These are phyloP conservation scores for Luffa acutangula DNA, from an alignment of 306 rosid genomes.

Conservation along the genomic window DNA sequence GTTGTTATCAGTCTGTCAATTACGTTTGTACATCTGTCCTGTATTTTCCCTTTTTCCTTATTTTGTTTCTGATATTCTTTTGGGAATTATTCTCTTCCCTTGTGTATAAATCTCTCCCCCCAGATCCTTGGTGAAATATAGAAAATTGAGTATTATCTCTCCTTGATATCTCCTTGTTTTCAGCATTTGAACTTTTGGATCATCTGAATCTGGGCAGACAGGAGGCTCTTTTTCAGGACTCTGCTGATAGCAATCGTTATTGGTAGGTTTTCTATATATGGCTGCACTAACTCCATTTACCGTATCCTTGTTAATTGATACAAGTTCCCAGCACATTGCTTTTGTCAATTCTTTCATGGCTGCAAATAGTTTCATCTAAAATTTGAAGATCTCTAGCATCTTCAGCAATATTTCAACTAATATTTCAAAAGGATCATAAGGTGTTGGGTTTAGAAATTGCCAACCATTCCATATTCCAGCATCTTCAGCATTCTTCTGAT, in stretches of 20 bases:
- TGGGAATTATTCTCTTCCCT: no score
- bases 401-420: no score
- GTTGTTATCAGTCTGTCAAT: no score
- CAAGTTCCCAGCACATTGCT: conserved; percentile 80
- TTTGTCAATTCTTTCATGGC: conserved; percentile 77
- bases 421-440: neutral
- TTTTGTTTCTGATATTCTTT: no score
- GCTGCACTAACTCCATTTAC: conserved; percentile 83
- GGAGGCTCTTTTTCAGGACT: conserved; percentile 64
- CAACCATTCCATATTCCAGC: conserved; percentile 83
- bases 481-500: conserved; percentile 80
- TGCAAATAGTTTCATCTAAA: conserved; percentile 21
- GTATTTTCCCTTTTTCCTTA: no score
- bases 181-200: no score
- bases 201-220: conserved; percentile 60
- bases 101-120: no score
- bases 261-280: conserved; percentile 59
- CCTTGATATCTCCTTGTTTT: no score
- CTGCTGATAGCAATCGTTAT: conserved; percentile 81
- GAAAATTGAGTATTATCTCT: no score
- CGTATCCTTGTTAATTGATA: conserved; percentile 61
- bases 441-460: conserved; percentile 9
- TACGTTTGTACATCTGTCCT: no score
- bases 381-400: neutral
- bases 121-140: no score